phyloP scores from a whole-genome alignment of 345 rosid genomes.

The Viola odorata region DNA sequence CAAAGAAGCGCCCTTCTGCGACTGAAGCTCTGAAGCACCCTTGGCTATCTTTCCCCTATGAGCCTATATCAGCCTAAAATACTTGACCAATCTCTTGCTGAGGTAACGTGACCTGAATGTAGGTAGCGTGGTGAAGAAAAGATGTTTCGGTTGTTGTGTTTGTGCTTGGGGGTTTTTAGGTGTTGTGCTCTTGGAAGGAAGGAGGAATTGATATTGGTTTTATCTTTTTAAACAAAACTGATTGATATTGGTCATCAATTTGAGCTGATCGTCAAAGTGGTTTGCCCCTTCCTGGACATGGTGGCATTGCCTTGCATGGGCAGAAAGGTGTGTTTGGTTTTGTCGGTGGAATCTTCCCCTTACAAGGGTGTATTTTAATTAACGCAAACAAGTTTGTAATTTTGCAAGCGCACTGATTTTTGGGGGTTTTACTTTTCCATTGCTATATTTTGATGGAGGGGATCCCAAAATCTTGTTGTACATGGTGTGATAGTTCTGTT shows the following conservation, averaged over 20 bases:
- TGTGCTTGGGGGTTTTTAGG: neutral
- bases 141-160: neutral
- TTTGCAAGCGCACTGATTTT: slow-evolving; percentile 24
- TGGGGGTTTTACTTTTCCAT: slow-evolving; percentile 16
- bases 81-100: slow-evolving; percentile 3
- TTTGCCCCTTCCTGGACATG: slow-evolving; percentile 9
- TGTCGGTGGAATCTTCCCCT: slow-evolving; percentile 19
- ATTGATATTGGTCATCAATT: slow-evolving; percentile 15
- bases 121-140: slow-evolving; percentile 2
- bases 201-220: slow-evolving; percentile 19
- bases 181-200: slow-evolving; percentile 11
- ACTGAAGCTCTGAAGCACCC: slow-evolving; percentile 87
- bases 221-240: slow-evolving; percentile 7
- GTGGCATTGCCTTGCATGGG: slow-evolving; percentile 26
- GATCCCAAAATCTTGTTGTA: slow-evolving; percentile 42
- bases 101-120: too few relatives aligned
- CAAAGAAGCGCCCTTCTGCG: slow-evolving; percentile 89
- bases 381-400: slow-evolving; percentile 31
- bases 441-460: slow-evolving; percentile 22
- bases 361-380: slow-evolving; percentile 28
- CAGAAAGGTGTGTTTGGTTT: slow-evolving; percentile 27
- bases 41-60: slow-evolving; percentile 84
- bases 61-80: slow-evolving; percentile 75
- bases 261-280: slow-evolving; percentile 13
- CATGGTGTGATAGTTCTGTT: slow-evolving; percentile 48